Percentiles rank a stretch among this genome's conserved stretches.
These are phyloP conservation scores for Corniculantispora saksenae DNA, from an alignment of 2,329 filamentous ascomycete genomes.

Conservation along the genomic window DNA sequence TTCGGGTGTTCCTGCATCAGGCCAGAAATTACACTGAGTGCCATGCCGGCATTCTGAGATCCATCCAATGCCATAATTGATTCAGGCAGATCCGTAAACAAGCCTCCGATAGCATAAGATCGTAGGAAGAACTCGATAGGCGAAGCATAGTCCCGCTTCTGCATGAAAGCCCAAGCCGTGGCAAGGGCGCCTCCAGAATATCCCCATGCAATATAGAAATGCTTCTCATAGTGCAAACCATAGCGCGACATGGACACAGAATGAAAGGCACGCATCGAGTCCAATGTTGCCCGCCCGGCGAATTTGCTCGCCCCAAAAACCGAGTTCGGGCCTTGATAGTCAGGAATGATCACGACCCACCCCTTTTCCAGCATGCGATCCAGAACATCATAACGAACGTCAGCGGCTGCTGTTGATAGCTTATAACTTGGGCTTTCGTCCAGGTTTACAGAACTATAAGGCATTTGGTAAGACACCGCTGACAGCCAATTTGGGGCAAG, in stretches of 20 bases:
- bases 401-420: constrained; percentile 22
- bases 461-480: constrained; percentile 41
- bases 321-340: constrained; percentile 46
- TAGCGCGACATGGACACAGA: constrained; percentile 26
- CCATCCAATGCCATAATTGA: constrained; percentile 37
- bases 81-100: constrained; percentile 41
- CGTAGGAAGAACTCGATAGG: constrained; percentile 50
- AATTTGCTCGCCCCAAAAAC: constrained; percentile 45
- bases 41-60: constrained; percentile 23
- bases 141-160: constrained; percentile 53
- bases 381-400: constrained; percentile 19
- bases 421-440: constrained; percentile 39
- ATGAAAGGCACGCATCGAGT: constrained; percentile 45
- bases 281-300: constrained; percentile 46
- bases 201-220: constrained; percentile 48
- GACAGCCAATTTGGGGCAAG: background rate
- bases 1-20: constrained; percentile 27
- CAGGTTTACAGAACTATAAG: constrained; percentile 37
- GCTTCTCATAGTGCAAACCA: constrained; percentile 34
- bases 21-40: constrained; percentile 24
- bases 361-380: constrained; percentile 37
- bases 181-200: constrained; percentile 58
- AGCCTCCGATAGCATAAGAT: constrained; percentile 45
- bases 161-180: constrained; percentile 52
- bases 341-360: constrained; percentile 48